A percentile compares a stretch with the other conserved stretches of the same genome.
These are phyloP conservation scores for Xylaria scruposa DNA, from an alignment of 495 filamentous ascomycete genomes.

Conservation along the genomic window DNA sequence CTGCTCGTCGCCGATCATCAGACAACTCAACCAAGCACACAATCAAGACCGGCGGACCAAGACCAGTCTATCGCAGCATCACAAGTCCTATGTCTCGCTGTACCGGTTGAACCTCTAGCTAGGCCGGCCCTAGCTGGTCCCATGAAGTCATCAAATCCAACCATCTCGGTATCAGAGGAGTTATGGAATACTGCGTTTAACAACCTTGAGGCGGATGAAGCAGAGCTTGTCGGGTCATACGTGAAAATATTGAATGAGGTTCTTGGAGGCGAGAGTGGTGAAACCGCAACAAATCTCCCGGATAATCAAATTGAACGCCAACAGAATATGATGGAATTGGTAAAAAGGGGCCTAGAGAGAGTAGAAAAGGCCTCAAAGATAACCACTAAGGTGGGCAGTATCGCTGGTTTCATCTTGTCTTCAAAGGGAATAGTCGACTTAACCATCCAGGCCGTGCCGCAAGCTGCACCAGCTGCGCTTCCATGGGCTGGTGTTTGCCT, in stretches of 20 bases:
- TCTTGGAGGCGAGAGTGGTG: conserved; percentile 4
- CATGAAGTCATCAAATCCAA: background rate
- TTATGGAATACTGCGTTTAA: conserved; percentile 7
- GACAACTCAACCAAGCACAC: background rate
- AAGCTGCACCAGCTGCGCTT: conserved; percentile 21
- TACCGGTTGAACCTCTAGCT: background rate
- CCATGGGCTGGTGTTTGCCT: conserved; percentile 14
- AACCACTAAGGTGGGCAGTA: background rate
- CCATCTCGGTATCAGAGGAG: background rate
- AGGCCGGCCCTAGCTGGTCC: too few relatives aligned
- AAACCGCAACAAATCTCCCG: background rate
- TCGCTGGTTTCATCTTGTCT: background rate
- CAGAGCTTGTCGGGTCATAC: background rate
- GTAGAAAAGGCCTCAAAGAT: background rate
- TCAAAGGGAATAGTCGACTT: background rate
- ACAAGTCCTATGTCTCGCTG: background rate
- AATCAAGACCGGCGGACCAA: background rate
- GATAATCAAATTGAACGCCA: background rate
- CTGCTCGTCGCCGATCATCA: background rate
- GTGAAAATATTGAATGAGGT: background rate
- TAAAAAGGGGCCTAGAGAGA: background rate
- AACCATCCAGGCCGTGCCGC: background rate
- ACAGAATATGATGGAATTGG: conserved; percentile 4
- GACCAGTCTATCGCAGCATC: background rate
- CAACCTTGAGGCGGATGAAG: background rate